phyloP scores from a whole-genome alignment of 805 yeast genomes.

The Pichia deserticola region DNA sequence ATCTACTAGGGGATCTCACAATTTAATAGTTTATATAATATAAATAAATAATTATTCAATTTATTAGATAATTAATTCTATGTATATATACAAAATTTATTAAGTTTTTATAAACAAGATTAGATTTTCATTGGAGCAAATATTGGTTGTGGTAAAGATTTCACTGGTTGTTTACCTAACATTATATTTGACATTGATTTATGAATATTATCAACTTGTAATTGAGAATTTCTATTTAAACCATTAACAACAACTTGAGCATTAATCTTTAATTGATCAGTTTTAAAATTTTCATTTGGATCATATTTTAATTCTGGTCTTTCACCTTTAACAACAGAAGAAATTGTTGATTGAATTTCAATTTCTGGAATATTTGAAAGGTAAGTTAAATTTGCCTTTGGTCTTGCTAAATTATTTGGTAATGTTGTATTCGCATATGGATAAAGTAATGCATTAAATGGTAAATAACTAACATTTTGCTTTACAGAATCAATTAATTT shows the following conservation, averaged over 20 bases:
- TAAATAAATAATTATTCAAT: too few species aligned
- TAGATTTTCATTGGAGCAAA: slow-evolving; percentile 12
- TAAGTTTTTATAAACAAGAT: neutral
- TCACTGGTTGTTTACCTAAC: slow-evolving; percentile 16
- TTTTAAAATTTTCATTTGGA: slow-evolving; percentile 16
- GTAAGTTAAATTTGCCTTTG: slow-evolving; percentile 8
- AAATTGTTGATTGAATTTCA: slow-evolving; percentile 16
- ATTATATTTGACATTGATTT: slow-evolving; percentile 13
- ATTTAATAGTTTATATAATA: too few species aligned
- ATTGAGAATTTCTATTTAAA: slow-evolving; percentile 25
- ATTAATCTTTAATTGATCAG: slow-evolving; percentile 20
- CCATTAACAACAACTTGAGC: slow-evolving; percentile 27
- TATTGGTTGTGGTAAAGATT: slow-evolving; percentile 17
- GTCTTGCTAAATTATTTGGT: slow-evolving; percentile 15
- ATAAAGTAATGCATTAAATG: slow-evolving; percentile 15
- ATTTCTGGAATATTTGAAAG: slow-evolving; percentile 14
- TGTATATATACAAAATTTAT: neutral
- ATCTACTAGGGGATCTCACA: too few species aligned
- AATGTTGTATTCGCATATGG: slow-evolving; percentile 22
- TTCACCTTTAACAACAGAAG: slow-evolving; percentile 22
- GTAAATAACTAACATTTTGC: slow-evolving; percentile 12
- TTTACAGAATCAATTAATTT: slow-evolving; percentile 12
- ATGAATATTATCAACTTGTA: slow-evolving; percentile 24
- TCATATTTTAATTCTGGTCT: slow-evolving; percentile 21
- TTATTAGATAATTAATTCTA: neutral